Evolutionary conservation across 768 basidiomycete genomes (phyloP).

Genomic region (Dioszegia crocea): DNA sequence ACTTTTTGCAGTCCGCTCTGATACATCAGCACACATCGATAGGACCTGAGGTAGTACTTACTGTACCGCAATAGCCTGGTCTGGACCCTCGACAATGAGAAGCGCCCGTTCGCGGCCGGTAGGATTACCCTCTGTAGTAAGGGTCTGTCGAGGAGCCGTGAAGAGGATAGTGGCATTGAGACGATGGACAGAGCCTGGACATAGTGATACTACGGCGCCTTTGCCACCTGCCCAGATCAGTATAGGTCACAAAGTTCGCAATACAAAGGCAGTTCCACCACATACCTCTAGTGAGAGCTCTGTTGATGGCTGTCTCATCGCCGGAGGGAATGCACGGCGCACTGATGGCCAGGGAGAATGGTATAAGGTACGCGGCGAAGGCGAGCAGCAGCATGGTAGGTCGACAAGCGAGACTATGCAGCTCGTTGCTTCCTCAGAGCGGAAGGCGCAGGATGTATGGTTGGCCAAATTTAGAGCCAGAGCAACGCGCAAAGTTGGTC

Average conservation of each 20-base stretch:
- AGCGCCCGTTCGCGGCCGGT: conserved; percentile 40
- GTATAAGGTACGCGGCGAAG: neutral
- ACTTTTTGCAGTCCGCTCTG: conserved; percentile 48
- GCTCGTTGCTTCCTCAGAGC: too few relatives aligned
- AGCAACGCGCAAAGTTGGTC: too few relatives aligned
- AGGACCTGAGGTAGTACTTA: conserved; percentile 15
- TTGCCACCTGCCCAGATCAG: conserved; percentile 34
- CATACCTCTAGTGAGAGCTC: conserved; percentile 28
- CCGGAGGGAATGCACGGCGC: conserved; percentile 29
- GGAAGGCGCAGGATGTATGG: too few relatives aligned
- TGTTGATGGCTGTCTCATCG: conserved; percentile 30
- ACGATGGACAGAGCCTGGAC: conserved; percentile 46
- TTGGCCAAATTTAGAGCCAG: too few relatives aligned
- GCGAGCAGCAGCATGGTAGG: neutral
- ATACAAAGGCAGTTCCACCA: too few relatives aligned
- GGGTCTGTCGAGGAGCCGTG: conserved; percentile 43
- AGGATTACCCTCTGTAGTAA: conserved; percentile 48
- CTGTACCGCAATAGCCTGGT: conserved; percentile 48
- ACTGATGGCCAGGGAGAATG: neutral
- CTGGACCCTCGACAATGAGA: conserved; percentile 46
- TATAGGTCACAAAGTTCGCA: neutral
- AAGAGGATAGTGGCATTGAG: conserved; percentile 43
- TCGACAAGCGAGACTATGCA: too few relatives aligned
- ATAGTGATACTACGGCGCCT: conserved; percentile 43
- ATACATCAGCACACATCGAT: neutral